Evolutionary conservation across 108 stramenopile species (phyloP).

Genomic region (Nitzschia inconspicua): DNA sequence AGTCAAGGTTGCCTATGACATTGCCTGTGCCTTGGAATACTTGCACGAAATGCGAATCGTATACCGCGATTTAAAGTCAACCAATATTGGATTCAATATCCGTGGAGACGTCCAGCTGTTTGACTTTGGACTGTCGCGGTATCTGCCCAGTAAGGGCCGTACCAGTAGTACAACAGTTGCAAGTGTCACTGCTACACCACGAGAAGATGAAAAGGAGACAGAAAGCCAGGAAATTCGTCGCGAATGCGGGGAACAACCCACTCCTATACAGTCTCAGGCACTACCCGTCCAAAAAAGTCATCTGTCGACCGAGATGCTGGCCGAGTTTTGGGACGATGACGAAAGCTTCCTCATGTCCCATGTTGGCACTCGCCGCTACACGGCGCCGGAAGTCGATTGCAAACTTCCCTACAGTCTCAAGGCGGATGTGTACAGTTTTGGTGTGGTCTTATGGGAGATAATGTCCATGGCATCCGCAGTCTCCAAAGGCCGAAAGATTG

Average conservation of each 20-base stretch:
- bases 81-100: constrained; percentile 46
- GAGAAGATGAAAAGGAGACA: too few relatives aligned
- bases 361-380: constrained; percentile 47
- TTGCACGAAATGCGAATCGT: constrained; percentile 35
- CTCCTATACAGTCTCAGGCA: too few relatives aligned
- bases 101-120: constrained; percentile 11
- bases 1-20: constrained; percentile 25
- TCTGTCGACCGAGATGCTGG: too few relatives aligned
- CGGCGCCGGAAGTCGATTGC: constrained; percentile 47
- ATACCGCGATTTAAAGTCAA: constrained; percentile 55
- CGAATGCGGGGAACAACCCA: too few relatives aligned
- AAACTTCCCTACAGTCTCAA: constrained; percentile 44
- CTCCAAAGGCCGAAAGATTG: constrained; percentile 11
- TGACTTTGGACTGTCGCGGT: constrained; percentile 25
- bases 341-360: constrained; percentile 36
- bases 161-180: too few relatives aligned
- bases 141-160: too few relatives aligned
- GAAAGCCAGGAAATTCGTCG: too few relatives aligned
- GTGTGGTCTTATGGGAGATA: constrained; percentile 43
- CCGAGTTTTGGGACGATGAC: too few relatives aligned
- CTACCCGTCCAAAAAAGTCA: too few relatives aligned
- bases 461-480: constrained; percentile 20
- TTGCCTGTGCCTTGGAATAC: constrained; percentile 46
- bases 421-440: constrained; percentile 52
- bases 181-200: too few relatives aligned